Conservation (phyloP, 306 rosid genomes). For the Cicer judaicum region DNA sequence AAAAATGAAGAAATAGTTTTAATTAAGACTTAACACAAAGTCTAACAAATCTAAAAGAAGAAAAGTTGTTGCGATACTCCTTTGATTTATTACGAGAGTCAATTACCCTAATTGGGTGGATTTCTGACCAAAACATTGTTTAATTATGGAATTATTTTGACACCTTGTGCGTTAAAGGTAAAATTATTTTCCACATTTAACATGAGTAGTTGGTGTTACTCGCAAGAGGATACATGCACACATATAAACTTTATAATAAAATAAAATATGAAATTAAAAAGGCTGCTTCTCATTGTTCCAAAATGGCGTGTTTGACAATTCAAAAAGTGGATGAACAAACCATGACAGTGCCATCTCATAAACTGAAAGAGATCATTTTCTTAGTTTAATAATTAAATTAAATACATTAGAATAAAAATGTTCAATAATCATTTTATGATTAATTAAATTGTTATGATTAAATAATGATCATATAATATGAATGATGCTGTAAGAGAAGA, state of each 20-base stretch:
- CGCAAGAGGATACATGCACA: not conserved
- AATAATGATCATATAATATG: not conserved
- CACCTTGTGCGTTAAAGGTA: too few species aligned
- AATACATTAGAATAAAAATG: not conserved
- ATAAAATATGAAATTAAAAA: not conserved
- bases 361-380: slow-evolving; percentile 21
- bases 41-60: too few species aligned
- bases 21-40: too few species aligned
- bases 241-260: too few species aligned
- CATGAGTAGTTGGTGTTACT: not conserved
- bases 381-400: not conserved
- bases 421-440: not conserved
- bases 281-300: slow-evolving; percentile 31
- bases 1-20: too few species aligned
- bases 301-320: slow-evolving; percentile 47
- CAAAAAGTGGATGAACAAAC: slow-evolving; percentile 39
- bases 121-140: too few species aligned
- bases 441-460: not conserved
- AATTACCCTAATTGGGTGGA: too few species aligned
- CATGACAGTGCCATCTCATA: slow-evolving; percentile 41
- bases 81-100: too few species aligned
- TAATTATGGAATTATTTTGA: too few species aligned
- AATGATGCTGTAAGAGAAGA: slow-evolving; percentile 3
- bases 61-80: too few species aligned
- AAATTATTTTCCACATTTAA: not conserved